phyloP scores from a whole-genome alignment of 108 stramenopile species.

The Epithemia pelagica region DNA sequence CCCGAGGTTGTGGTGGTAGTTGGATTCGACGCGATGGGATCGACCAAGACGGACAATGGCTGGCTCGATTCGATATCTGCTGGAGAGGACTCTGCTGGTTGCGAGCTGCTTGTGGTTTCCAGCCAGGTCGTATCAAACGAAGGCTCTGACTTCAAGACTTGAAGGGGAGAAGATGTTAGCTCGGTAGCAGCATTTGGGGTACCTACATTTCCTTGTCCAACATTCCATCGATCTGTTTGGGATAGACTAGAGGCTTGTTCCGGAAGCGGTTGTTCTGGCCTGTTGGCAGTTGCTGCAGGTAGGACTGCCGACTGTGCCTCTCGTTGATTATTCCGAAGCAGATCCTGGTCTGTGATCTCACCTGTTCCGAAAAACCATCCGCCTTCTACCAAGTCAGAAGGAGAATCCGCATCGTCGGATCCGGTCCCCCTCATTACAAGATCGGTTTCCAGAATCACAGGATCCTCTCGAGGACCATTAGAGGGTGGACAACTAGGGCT shows the following conservation, averaged over 20 bases:
- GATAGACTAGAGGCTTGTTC: background rate
- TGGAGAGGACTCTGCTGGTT: background rate
- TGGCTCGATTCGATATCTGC: background rate
- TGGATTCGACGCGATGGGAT: background rate
- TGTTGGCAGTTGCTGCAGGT: background rate
- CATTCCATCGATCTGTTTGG: too few relatives aligned
- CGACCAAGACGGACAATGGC: background rate
- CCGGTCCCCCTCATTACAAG: too few relatives aligned
- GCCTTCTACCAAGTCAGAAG: too few relatives aligned
- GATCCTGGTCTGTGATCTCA: too few relatives aligned
- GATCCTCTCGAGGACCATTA: too few relatives aligned
- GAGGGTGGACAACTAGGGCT: too few relatives aligned
- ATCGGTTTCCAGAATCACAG: too few relatives aligned
- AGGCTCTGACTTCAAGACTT: background rate
- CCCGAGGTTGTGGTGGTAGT: background rate
- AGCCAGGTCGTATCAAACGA: background rate
- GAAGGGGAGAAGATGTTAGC: too few relatives aligned
- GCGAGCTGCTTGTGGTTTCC: background rate
- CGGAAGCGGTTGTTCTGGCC: background rate
- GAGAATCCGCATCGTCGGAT: too few relatives aligned
- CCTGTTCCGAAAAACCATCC: too few relatives aligned
- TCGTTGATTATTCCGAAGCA: too few relatives aligned
- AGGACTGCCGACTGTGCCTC: background rate
- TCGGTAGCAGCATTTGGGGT: background rate
- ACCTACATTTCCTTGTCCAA: too few relatives aligned